Base-by-base conservation (phyloP, 495 filamentous ascomycete species). In the Penicillium silybi region DNA sequence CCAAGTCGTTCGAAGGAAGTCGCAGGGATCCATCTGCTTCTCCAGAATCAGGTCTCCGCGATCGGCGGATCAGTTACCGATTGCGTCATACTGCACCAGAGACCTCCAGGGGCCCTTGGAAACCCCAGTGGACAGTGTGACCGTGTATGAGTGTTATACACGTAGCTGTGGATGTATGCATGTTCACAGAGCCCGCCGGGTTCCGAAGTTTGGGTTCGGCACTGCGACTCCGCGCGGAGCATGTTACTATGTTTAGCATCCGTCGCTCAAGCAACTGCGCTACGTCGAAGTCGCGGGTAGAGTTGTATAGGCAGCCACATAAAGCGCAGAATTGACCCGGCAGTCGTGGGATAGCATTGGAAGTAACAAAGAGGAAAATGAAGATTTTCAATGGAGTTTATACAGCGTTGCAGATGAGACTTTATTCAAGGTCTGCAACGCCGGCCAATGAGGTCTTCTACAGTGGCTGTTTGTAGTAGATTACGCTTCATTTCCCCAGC, bases 181-280 rank as follows among this genome's bases (percentile, higher is more conserved):
- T 29, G 6, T 29, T 29, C 11, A 13, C 4, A 13, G 10, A 13
- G 29, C 13, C 44, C 44, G 29, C 22, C 29, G 27, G 27, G 29
- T 37, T 34, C 44, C 29, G 44, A 13, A 8, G 44, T 37, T 11
- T 9, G 22, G 9, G 17, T 19, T 19, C 29, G 29, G 29, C 29
- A 32, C 11, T 13, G 9, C 29, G 29, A 32, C 29, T 32, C 10
- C 29, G 29, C 29, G 29, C 53, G 53, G 53, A 46, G 35, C 46
- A 44, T 56, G 48, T 56, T 56, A 52, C 53, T 56, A 56, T 42
- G 53, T 46, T 51, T 56, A 56, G 53, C n/a, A 25, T 40, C 37
- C 15, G 53, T 56, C 48, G 19, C 53, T 56, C 43, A 19, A 56
- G 53, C 43, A 56, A 56, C 48, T 37, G 26, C 26, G n/a, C 25